Evolutionary conservation across 2,329 filamentous ascomycete species (phyloP).

Genomic region (Penicillium crustosum): DNA sequence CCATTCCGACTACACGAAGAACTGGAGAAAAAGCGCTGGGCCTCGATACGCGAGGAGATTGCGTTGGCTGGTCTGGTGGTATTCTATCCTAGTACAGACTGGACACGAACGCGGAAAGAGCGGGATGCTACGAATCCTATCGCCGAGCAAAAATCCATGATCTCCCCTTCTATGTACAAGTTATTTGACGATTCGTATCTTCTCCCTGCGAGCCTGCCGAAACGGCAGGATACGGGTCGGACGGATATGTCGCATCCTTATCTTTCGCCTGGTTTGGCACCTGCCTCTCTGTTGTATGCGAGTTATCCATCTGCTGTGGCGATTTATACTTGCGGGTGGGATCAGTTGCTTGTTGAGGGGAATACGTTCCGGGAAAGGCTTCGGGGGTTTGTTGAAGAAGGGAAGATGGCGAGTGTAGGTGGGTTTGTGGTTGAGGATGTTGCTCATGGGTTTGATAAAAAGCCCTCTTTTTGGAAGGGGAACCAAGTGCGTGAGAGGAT

Average conservation of each 20-base stretch:
- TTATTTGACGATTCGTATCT: slow-evolving; percentile 25
- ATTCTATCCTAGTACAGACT: slow-evolving; percentile 21
- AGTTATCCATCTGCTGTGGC: slow-evolving; percentile 17
- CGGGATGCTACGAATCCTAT: slow-evolving; percentile 20
- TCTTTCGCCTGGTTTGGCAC: slow-evolving; percentile 21
- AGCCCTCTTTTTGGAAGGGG: slow-evolving; percentile 17
- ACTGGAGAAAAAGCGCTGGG: background rate
- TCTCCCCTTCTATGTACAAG: slow-evolving; percentile 7
- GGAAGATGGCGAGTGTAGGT: slow-evolving; percentile 14
- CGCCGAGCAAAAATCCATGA: slow-evolving; percentile 10
- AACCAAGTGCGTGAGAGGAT: slow-evolving; percentile 15
- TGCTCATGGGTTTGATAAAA: slow-evolving; percentile 27
- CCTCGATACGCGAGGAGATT: background rate
- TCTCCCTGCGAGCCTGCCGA: slow-evolving; percentile 9
- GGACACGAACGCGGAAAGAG: slow-evolving; percentile 17
- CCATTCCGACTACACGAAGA: slow-evolving; percentile 18
- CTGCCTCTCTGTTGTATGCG: slow-evolving; percentile 7
- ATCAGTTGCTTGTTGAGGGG: slow-evolving; percentile 24
- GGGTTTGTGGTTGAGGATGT: slow-evolving; percentile 18
- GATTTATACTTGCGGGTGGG: slow-evolving; percentile 26
- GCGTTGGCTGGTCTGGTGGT: slow-evolving; percentile 13
- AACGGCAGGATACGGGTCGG: background rate
- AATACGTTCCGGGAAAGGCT: slow-evolving; percentile 20
- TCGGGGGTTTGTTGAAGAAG: slow-evolving; percentile 11
- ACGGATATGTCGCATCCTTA: slow-evolving; percentile 22